These are phyloP conservation scores for Orbilia ellipsospora DNA, from an alignment of 2,329 filamentous ascomycete species.

Conservation along the genomic window DNA sequence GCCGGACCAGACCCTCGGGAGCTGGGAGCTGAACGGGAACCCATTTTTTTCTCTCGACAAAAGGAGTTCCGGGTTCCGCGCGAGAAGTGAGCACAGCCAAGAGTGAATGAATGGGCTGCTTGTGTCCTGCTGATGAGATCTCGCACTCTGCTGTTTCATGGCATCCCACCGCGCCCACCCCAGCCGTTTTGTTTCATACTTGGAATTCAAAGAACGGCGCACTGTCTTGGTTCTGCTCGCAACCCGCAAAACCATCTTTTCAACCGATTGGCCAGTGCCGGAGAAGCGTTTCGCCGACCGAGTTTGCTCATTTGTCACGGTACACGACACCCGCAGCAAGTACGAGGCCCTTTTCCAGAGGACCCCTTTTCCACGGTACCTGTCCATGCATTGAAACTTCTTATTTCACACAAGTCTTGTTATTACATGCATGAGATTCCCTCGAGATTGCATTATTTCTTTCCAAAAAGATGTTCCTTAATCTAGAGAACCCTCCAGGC, in stretches of 20 bases:
- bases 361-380: constrained; percentile 23
- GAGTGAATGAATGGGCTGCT: too few relatives aligned
- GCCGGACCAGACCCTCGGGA: constrained; percentile 47
- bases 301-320: constrained; percentile 13
- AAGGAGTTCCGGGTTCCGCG: constrained; percentile 47
- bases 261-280: constrained; percentile 32
- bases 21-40: constrained; percentile 6
- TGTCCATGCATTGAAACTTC: constrained; percentile 10
- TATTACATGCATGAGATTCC: too few relatives aligned
- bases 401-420: constrained; percentile 16
- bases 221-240: background rate
- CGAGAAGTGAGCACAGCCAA: constrained; percentile 1
- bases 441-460: too few relatives aligned
- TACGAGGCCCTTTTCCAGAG: constrained; percentile 14
- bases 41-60: constrained; percentile 27
- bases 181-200: constrained; percentile 43
- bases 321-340: constrained; percentile 10
- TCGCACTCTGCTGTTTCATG: constrained; percentile 20
- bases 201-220: background rate
- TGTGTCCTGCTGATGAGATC: too few relatives aligned
- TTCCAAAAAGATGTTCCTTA: too few relatives aligned
- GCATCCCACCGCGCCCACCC: constrained; percentile 16
- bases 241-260: background rate
- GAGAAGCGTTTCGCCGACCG: constrained; percentile 9
- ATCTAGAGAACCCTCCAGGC: background rate